Evolutionary conservation across 352 stramenopile species (phyloP), one percentile per base, ranked within the genome.

Genomic region (Thalassiosira exigua): DNA sequence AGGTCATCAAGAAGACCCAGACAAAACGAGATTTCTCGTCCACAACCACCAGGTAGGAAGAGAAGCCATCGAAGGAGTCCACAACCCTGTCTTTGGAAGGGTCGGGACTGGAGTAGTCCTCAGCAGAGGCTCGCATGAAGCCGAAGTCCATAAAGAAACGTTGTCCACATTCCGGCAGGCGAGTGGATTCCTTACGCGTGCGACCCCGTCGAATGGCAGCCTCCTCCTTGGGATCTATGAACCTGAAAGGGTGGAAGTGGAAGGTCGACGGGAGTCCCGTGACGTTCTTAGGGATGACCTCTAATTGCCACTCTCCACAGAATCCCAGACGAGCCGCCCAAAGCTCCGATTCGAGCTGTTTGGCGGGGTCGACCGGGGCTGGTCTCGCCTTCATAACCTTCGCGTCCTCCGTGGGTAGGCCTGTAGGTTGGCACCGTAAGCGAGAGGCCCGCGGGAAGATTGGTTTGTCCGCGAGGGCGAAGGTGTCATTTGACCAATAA

Each of bases 281-380:
- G 0, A 36, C 67, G 32, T 3, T 0, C 14, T n/a, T n/a, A 11
- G 39, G 22, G 1, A 75, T 24, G 2, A 61, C 36, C 19, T 68
- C 42, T 0, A 75, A 42, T 54, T 66, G 53, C 19, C 26, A 44
- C 41, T 68, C 54, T 2, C 53, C 19, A 30, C 39, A 68, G 26
- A 48, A 57, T 19, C 67, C 56, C 1, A 75, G 7, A 27, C 67
- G 39, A 12, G 56, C 53, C 12, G 54, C 67, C 67, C 67, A 75
- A 21, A 68, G 54, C 57, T 75, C 56, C 14, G 67, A 65, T 53
- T 75, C 39, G 2, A 75, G 22, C 21, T 75, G 67, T 59, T 70
- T n/a, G n/a, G n/a, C n/a, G n/a, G n/a, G n/a, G n/a, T n/a, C n/a
- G n/a, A n/a, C n/a, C n/a, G n/a, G n/a, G n/a, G n/a, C n/a, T n/a